These are phyloP conservation scores for Phytophthora hybrid DNA, from an alignment of 352 stramenopile genomes.

Conservation along the genomic window DNA sequence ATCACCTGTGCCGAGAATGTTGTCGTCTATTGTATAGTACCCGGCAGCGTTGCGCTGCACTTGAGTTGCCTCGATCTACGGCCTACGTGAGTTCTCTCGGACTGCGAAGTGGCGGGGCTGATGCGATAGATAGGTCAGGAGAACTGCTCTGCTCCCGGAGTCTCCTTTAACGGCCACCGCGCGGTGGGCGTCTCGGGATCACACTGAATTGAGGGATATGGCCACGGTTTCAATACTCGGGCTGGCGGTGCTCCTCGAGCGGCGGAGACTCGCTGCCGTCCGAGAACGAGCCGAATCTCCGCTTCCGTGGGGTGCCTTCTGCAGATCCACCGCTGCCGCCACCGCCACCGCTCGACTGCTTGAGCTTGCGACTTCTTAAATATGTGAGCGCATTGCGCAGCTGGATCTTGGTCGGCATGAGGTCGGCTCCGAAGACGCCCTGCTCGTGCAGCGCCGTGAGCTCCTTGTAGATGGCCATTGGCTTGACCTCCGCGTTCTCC, in stretches of 20 bases:
- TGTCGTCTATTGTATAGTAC: constrained; percentile 44
- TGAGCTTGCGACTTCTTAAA: constrained; percentile 80
- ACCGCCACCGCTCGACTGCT: constrained; percentile 37
- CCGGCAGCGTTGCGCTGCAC: constrained; percentile 28
- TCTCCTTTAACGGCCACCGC: constrained; percentile 6
- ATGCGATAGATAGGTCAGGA: constrained; percentile 33
- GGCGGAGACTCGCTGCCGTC: constrained; percentile 65
- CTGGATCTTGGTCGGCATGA: constrained; percentile 88
- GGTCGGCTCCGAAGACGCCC: constrained; percentile 67
- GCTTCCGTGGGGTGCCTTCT: constrained; percentile 44
- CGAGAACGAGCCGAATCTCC: constrained; percentile 60
- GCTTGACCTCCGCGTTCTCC: constrained; percentile 70
- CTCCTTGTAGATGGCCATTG: constrained; percentile 83
- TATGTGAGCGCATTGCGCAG: constrained; percentile 84
- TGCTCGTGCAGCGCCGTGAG: constrained; percentile 62
- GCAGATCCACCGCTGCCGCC: constrained; percentile 10
- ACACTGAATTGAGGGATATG: constrained; percentile 15
- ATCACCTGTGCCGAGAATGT: constrained; percentile 1
- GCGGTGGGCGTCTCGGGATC: constrained; percentile 7
- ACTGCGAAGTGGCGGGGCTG: constrained; percentile 22
- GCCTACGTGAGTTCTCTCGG: constrained; percentile 20
- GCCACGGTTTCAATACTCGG: constrained; percentile 46
- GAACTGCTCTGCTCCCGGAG: background rate
- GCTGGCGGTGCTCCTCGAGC: constrained; percentile 61
- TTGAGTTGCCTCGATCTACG: constrained; percentile 24